Conservation (phyloP, 106 monocot species). For the Phalaenopsis equestris region DNA sequence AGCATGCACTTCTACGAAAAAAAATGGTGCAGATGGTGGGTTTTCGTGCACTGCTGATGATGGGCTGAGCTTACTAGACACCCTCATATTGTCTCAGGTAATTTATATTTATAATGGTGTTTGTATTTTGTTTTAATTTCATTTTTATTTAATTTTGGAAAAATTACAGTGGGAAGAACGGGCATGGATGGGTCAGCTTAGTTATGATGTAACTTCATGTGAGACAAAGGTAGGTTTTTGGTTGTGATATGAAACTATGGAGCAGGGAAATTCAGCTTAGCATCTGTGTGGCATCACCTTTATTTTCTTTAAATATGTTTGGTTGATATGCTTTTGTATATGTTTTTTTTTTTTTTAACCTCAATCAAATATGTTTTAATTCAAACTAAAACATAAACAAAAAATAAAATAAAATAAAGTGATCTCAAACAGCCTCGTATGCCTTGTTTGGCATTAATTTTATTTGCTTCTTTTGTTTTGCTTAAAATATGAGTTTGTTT, state of each 20-base stretch:
- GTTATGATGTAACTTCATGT: slow-evolving; percentile 56
- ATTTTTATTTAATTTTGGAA: not conserved
- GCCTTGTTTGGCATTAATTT: too few relatives aligned
- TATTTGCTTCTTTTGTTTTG: too few relatives aligned
- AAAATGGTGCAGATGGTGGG: slow-evolving; percentile 6
- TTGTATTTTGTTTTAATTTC: not conserved
- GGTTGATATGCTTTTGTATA: too few relatives aligned
- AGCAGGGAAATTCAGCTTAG: not conserved
- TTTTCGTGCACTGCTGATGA: slow-evolving; percentile 21
- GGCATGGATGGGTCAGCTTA: slow-evolving; percentile 43
- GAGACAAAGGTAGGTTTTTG: slow-evolving; percentile 42
- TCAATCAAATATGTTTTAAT: too few relatives aligned
- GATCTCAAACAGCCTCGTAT: too few relatives aligned
- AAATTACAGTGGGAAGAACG: slow-evolving; percentile 60
- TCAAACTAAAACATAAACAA: too few relatives aligned
- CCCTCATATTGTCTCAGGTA: slow-evolving; percentile 63
- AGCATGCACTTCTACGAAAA: slow-evolving; percentile 17
- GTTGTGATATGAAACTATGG: not conserved
- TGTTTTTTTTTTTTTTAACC: too few relatives aligned
- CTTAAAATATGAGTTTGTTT: too few relatives aligned
- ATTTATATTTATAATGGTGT: not conserved
- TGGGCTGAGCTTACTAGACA: slow-evolving; percentile 49
- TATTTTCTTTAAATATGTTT: too few relatives aligned
- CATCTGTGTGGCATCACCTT: too few relatives aligned
- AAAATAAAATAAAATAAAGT: too few relatives aligned